phyloP scores from a whole-genome alignment of 2,329 filamentous ascomycete species.

The Aspergillus pseudoterreus region DNA sequence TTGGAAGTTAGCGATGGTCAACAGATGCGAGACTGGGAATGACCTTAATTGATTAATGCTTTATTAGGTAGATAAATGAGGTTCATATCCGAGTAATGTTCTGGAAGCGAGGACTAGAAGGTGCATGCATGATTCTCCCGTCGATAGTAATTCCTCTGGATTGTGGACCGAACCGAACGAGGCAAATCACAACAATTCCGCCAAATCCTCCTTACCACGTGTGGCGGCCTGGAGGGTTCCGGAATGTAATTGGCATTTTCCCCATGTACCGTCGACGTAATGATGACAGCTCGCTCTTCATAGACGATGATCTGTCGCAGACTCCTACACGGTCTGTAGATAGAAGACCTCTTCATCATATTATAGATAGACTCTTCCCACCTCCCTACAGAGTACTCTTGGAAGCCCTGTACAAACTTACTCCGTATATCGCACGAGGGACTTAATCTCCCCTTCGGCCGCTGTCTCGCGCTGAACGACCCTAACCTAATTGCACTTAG shows the following conservation, averaged over 20 bases:
- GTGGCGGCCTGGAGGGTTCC: background rate
- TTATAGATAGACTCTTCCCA: no score
- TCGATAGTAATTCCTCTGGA: no score
- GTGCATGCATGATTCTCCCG: no score
- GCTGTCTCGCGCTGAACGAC: constrained; percentile 1
- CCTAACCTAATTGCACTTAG: constrained; percentile 10
- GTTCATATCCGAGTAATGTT: background rate
- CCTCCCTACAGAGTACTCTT: no score
- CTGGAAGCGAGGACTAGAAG: background rate
- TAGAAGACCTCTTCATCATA: no score
- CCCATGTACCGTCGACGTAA: background rate
- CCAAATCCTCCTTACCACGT: background rate
- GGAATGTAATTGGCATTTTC: background rate
- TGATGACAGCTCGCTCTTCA: background rate
- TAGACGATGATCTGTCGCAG: background rate
- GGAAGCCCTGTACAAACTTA: no score
- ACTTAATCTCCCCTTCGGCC: background rate
- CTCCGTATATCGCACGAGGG: background rate
- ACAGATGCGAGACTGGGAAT: no score
- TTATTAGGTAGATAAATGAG: background rate
- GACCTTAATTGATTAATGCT: background rate
- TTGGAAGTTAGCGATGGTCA: no score
- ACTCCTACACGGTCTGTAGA: no score
- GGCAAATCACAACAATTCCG: background rate
- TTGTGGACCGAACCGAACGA: no score